phyloP scores from a whole-genome alignment of 768 basidiomycete species.

The Scleroderma citrinum region DNA sequence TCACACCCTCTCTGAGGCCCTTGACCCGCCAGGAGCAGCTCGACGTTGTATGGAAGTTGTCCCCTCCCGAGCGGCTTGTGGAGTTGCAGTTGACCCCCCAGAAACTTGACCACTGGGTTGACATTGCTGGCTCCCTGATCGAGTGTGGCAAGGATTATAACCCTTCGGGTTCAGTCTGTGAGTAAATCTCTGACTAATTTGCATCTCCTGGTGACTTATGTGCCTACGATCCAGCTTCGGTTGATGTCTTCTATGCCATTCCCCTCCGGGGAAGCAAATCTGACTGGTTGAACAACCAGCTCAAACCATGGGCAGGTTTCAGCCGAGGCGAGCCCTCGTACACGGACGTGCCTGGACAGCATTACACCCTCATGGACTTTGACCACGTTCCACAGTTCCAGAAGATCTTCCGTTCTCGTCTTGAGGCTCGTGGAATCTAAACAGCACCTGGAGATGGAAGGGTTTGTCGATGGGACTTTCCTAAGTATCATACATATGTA shows the following conservation, averaged over 20 bases:
- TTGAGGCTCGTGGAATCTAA: constrained; percentile 9
- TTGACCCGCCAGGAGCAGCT: too few relatives aligned
- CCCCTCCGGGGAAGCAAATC: constrained; percentile 11
- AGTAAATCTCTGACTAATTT: too few relatives aligned
- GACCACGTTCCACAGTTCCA: too few relatives aligned
- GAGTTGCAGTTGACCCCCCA: too few relatives aligned
- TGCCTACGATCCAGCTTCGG: background rate
- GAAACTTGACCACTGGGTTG: too few relatives aligned
- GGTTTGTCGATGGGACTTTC: too few relatives aligned
- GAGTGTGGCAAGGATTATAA: background rate
- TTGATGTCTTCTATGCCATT: background rate
- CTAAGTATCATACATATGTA: too few relatives aligned
- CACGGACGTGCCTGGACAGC: constrained; percentile 10
- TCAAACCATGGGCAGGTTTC: constrained; percentile 12
- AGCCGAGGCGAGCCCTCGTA: constrained; percentile 7
- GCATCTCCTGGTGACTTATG: background rate
- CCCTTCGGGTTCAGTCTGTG: background rate
- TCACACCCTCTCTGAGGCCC: too few relatives aligned
- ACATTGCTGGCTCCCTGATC: too few relatives aligned
- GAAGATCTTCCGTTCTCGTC: constrained; percentile 10
- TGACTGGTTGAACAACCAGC: constrained; percentile 12
- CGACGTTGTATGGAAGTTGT: too few relatives aligned
- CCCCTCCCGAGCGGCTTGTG: too few relatives aligned
- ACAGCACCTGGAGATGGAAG: background rate
- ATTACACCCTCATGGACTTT: constrained; percentile 13